Base-by-base conservation (phyloP, 2,329 filamentous ascomycete species). In the Harringtonia aguacate region DNA sequence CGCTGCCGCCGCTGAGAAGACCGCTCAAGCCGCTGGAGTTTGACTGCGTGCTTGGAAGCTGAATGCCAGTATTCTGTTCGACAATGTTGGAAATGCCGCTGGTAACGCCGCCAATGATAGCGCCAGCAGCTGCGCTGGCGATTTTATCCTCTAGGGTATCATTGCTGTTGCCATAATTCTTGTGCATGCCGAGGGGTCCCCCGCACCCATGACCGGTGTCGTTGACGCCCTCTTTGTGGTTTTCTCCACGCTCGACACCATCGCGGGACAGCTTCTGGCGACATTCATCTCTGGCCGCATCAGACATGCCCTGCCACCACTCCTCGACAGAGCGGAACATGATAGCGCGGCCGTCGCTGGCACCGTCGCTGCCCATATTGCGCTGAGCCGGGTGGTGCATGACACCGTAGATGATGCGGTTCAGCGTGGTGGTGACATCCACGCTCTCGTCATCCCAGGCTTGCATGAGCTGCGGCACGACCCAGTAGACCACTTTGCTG, bases 321-420 rank as follows among this genome's bases (percentile, higher is more conserved):
- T 84, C 68, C 61, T 85, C 69, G 6, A 95, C 81, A 17, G 81
- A 79, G n/a, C 69, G 61, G 64, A 89, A 95, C 79, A 94, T 90
- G 52, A 79, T 67, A 24, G 69, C 61, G 44, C 87, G 84, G 43
- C 87, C 84, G 53, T 94, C 84, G 8, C 64, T 57, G 13, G 79
- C 79, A 12, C 82, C 84, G 56, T 88, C 83, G 18, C 79, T 69
- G 39, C 83, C 85, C 58, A 73, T 66, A 10, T 79, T 65, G 45
- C 84, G 80, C 53, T 87, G 80, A 39, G 87, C 86, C 3, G 89
- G 90, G 62, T 95, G 89, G 56, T 95, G 86, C 61, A 95, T 77
- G 30, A 95, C 81, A 48, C 86, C 88, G 39, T 77, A 65, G 56
- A 94, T 79, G 61, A 95, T 89, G 49, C 82, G 79, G 57, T 81